phyloP scores from a whole-genome alignment of 768 basidiomycete species.

The Auriculariales sp. region DNA sequence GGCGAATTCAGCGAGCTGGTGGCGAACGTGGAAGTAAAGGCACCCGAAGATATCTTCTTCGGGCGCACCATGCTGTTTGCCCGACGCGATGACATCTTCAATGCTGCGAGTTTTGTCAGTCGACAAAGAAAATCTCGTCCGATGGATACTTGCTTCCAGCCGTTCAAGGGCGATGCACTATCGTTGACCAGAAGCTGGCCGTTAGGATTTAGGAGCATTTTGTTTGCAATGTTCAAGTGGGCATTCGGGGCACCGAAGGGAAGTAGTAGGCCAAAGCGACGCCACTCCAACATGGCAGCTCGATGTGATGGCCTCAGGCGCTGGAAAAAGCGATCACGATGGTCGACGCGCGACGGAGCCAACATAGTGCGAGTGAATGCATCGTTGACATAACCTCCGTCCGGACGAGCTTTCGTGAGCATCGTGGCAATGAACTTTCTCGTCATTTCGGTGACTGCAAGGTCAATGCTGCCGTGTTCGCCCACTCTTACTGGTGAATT shows the following conservation, averaged over 20 bases:
- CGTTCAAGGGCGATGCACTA: slow-evolving; percentile 29
- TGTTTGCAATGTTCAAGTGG: slow-evolving; percentile 26
- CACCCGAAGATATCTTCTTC: slow-evolving; percentile 34
- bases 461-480: neutral
- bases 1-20: slow-evolving; percentile 24
- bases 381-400: neutral
- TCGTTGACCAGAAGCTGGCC: slow-evolving; percentile 31
- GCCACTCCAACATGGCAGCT: slow-evolving; percentile 25
- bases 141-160: slow-evolving; percentile 30
- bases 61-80: slow-evolving; percentile 23
- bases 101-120: slow-evolving; percentile 15
- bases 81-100: slow-evolving; percentile 23
- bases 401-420: neutral
- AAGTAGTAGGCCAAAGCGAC: slow-evolving; percentile 28
- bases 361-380: slow-evolving; percentile 14
- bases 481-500: neutral
- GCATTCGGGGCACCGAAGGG: slow-evolving; percentile 30
- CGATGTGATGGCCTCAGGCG: slow-evolving; percentile 30
- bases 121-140: neutral
- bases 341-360: slow-evolving; percentile 25
- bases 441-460: neutral
- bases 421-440: neutral
- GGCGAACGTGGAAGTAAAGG: slow-evolving; percentile 30
- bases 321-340: slow-evolving; percentile 25
- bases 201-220: slow-evolving; percentile 29